Evolutionary conservation across 2,329 filamentous ascomycete species (phyloP).

Genomic region (Aspergillus novofumigatus): DNA sequence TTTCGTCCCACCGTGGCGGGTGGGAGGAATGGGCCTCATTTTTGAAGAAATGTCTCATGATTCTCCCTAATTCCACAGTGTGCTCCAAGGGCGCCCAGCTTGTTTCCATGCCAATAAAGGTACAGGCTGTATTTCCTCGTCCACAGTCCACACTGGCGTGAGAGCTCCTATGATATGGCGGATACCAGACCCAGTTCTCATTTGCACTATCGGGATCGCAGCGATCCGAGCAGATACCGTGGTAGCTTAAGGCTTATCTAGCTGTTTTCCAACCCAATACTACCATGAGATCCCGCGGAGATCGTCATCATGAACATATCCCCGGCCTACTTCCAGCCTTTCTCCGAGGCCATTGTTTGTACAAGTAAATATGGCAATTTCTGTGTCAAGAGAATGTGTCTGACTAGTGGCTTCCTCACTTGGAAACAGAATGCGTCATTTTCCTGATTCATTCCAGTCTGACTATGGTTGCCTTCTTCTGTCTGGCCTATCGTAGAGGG

Average conservation of each 20-base stretch:
- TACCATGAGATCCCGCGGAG: background rate
- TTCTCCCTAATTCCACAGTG: background rate
- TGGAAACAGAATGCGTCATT: background rate
- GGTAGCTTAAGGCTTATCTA: background rate
- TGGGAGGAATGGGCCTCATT: background rate
- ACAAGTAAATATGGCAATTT: background rate
- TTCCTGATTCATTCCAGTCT: background rate
- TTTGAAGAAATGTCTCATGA: background rate
- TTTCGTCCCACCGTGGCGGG: background rate
- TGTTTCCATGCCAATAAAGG: background rate
- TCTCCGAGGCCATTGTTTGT: background rate
- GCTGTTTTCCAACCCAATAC: background rate
- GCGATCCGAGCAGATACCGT: background rate
- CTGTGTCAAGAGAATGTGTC: background rate
- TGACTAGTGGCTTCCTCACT: background rate
- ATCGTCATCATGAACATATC: background rate
- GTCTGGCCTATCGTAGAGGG: background rate
- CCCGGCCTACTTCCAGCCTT: background rate
- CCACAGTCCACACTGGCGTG: background rate
- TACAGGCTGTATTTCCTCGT: background rate
- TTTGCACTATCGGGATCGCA: background rate
- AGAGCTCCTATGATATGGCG: background rate
- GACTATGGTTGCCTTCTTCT: background rate
- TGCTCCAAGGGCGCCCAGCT: background rate
- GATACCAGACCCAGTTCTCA: background rate